Base-by-base conservation (phyloP, 768 basidiomycete genomes). In the Melanogaster broomeanus region DNA sequence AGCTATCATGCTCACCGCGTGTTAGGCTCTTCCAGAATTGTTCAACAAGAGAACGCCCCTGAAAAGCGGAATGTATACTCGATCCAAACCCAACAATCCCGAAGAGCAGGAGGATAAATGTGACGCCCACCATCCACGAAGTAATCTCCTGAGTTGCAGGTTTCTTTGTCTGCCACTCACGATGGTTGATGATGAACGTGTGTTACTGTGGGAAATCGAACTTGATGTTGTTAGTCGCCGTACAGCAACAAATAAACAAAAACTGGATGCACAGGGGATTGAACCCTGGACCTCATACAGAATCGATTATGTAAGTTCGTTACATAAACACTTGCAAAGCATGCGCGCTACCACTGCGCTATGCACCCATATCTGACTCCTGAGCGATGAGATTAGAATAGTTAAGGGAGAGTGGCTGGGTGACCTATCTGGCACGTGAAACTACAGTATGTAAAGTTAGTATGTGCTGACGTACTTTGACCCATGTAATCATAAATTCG, bases 211-310 rank as follows among this genome's bases (percentile, higher is more conserved):
- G n/a, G n/a, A n/a, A n/a, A n/a, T n/a, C n/a, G n/a, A n/a, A n/a
- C n/a, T n/a, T 27, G 25, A 27, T 27, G 4, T 27, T 27, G 4
- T 27, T 8, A 27, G 25, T 8, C 10, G 10, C 12, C 5, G 13
- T 15, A 12, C 24, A 16, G 8, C 24, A 10, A 27, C 1, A 16
- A 3, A 42, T 42, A 6, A n/a, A 13, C 7, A 5, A 42, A 25
- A 42, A 42, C 16, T 24, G 27, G 41, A 21, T 24, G 22, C 64
- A 60, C 69, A 70, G 69, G 70, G 70, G 70, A 71, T 71, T 71
- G 70, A 71, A 71, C 69, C 70, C 71, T 70, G 71, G 69, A 68
- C 69, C 68, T 71, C 62, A 71, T 71, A 71, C 69, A 71, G 42
- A 13, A 52, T 53, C 21, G 38, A 57, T 48, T 24, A 25, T 22